Base-by-base conservation (phyloP, 768 basidiomycete genomes). In the Russula virescens region DNA sequence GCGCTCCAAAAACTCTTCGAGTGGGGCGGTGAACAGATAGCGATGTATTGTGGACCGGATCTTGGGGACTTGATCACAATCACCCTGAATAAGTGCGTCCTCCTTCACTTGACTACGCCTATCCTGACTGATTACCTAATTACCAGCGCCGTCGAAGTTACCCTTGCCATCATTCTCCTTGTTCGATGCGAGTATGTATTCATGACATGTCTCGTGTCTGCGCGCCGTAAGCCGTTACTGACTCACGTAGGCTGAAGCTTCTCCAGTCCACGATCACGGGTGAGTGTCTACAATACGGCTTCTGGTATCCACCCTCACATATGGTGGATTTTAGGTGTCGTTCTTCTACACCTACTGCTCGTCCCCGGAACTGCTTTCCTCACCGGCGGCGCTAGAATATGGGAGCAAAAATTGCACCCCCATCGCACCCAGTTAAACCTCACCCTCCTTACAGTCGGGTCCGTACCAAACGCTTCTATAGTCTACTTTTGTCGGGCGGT, bases 251-350 rank as follows among this genome's bases (percentile, higher is more conserved):
- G 58, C 73, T 88, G 54, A 79, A 80, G 47, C 72, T 91, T 4
- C 71, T 89, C 46, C 88, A 90, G 68, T 81, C 85, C 0, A 89
- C 87, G 0, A 82, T 89, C 47, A 77, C 83, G 43, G 88, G 85
- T 82, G 60, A 35, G 58, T 48, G 9, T 10, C 25, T n/a, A 74
- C 47, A 14, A 56, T 52, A 14, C 13, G 16, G 4, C 18, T 18
- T 3, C 50, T 11, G 18, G 16, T 8, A 7, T 28, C 5, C 31
- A 14, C 57, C 19, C 51, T 18, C 34, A 28, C 34, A 28, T n/a
- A 18, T 2, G 11, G 4, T 34, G 28, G 43, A 46, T 28, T 31
- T 8, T 61, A 84, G 86, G 88, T 19, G 88, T 91, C 9, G 79
- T 89, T 7, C 73, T 91, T n/a, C 77, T 91, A 11, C 88, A 88